Base-by-base conservation (phyloP, 345 rosid species). In the Murraya koenigii region DNA sequence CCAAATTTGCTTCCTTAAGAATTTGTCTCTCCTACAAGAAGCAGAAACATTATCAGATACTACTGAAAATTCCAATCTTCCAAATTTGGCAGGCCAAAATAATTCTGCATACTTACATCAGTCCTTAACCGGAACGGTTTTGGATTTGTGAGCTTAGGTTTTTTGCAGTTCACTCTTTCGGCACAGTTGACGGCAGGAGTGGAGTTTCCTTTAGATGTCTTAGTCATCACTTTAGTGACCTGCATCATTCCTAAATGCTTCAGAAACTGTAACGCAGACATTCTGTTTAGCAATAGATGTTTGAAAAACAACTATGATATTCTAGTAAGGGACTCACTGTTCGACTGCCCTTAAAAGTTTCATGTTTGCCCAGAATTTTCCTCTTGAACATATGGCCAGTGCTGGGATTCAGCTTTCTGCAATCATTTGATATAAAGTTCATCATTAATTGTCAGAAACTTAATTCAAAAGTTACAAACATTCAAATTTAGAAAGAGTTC, bases 51-150 rank as follows among this genome's bases (percentile, higher is more conserved):
- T 66, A 66, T 78, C 72, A 83, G 33, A 77, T 69, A 71, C 26
- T 33, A 20, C 41, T 35, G 55, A 33, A 68, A 17, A 33, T 52
- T 15, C 8, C 30, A 4, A 5, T 74, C 62, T 56, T 26, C 19
- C 13, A 25, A 69, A 25, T 76, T 28, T 62, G 52, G 25, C 28
- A 13, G 59, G 72, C 59, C 41, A 26, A 32, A 11, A 52, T 64
- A 72, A 78, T 32, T 76, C 80, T 35, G 72, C 91, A 66, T 89
- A 92, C 98, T 88, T 96, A 96, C 99, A 88, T 96, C 92, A 20
- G 97, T 94, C 86, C 98, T 89, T 59, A 96, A 91, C 78, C 99
- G 84, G 80, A 96, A 96, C 55, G 99, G 99, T 87, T 90, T 96
- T 66, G 99, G 98, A 89, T 91, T 87, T 7, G 98, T 96, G 35